Conservation (phyloP, 805 yeast species). For the Nakazawaea siamensis region DNA sequence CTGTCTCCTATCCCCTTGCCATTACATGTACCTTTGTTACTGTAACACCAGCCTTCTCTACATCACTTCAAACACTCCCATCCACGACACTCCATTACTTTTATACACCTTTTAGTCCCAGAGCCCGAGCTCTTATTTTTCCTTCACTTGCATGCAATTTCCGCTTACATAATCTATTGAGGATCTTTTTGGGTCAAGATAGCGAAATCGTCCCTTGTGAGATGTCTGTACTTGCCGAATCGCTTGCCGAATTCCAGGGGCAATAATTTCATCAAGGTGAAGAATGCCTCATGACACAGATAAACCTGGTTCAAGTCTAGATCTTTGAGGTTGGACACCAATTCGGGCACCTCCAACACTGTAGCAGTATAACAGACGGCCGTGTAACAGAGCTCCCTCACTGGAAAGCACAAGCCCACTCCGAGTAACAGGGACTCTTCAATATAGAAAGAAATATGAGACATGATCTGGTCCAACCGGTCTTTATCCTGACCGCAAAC, state of each 20-base stretch:
- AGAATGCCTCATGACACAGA: slow-evolving; percentile 2
- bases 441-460: slow-evolving; percentile 2
- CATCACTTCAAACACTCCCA: too few relatives aligned
- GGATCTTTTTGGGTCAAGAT: too few relatives aligned
- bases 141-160: too few relatives aligned
- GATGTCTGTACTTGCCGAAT: slow-evolving; percentile 1
- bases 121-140: too few relatives aligned
- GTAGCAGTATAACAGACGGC: slow-evolving; percentile 2
- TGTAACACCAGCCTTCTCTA: too few relatives aligned
- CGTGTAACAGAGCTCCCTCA: background rate
- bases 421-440: slow-evolving; percentile 6
- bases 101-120: too few relatives aligned
- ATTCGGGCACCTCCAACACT: too few relatives aligned
- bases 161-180: too few relatives aligned
- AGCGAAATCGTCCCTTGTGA: background rate
- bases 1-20: too few relatives aligned
- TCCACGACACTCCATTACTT: too few relatives aligned
- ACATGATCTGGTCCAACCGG: slow-evolving; percentile 6
- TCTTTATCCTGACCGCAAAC: slow-evolving; percentile 1
- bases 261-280: slow-evolving; percentile 1
- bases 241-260: slow-evolving; percentile 5
- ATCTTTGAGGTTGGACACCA: background rate
- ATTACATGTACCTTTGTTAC: too few relatives aligned
- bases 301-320: background rate
- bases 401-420: background rate